Evolutionary conservation across 169 alveolate genomes (phyloP), one percentile per base, ranked within the genome.

Genomic region (Condylostoma magnum): DNA sequence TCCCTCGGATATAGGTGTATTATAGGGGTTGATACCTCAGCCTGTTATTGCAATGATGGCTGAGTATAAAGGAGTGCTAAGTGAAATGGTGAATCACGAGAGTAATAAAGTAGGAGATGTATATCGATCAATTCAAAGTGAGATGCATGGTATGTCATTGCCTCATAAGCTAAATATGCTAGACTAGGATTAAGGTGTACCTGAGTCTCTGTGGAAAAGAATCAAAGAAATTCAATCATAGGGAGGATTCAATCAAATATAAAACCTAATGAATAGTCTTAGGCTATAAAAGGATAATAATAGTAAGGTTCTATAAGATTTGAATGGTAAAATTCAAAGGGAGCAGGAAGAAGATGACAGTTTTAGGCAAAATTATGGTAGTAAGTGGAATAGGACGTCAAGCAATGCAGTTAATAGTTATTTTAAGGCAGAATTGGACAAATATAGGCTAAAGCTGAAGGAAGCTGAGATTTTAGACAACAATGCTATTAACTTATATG

Each of bases 281-380:
- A 28, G 52, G 18, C 47, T 48, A 3, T 28, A 48, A 1, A 30
- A 41, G 2, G 60, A 46, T 30, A 48, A 48, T 6, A 18, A 37
- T 30, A 34, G 31, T 18, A 48, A 50, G 6, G 15, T 38, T 3
- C 10, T 50, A 10, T 20, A 38, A 22, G 65, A 46, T 8, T 36
- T 67, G 43, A 20, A 15, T n/a, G 31, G 36, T 27, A 31, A 10
- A 15, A 20, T 67, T 12, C 25, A 12, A 15, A 46, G 51, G 38
- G 76, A 67, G 34, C 50, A 67, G 28, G 36, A 67, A n/a, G 76
- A 67, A 67, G 76, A 67, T 34, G 22, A 43, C 41, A 48, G 52
- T 52, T 36, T 67, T 27, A 67, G 76, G 36, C 76, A 67, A 67
- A 22, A 15, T n/a, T 67, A 67, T 34, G 60, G 65, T n/a, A 15